phyloP scores from a whole-genome alignment of 164 flowering plant species.

The Chimonanthus praecox region DNA sequence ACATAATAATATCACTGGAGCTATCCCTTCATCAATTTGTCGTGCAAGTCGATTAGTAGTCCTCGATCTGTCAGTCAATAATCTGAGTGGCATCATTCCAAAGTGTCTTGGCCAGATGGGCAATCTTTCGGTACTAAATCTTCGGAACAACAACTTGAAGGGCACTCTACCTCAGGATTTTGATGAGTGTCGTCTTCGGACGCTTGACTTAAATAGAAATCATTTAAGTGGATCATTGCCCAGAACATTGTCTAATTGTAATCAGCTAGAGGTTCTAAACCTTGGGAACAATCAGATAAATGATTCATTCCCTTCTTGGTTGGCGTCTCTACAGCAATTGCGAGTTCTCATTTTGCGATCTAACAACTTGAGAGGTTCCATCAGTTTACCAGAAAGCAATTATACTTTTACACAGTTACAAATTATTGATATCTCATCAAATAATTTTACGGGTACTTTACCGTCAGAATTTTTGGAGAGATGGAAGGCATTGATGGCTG shows the following conservation, averaged over 20 bases:
- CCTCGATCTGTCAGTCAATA: constrained; percentile 48
- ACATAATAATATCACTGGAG: constrained; percentile 9
- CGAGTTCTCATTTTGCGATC: constrained; percentile 38
- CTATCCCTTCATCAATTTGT: constrained; percentile 31
- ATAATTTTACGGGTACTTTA: constrained; percentile 37
- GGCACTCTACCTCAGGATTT: constrained; percentile 35
- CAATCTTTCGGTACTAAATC: constrained; percentile 29
- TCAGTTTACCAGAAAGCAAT: neutral
- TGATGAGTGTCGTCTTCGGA: constrained; percentile 22
- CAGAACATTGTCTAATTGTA: constrained; percentile 29
- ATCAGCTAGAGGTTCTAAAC: constrained; percentile 25
- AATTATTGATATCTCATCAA: constrained; percentile 46
- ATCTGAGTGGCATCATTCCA: constrained; percentile 37
- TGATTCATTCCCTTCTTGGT: constrained; percentile 38
- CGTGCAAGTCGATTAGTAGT: constrained; percentile 23
- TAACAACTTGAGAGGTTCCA: neutral
- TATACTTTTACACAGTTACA: constrained; percentile 31
- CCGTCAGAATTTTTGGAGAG: constrained; percentile 11
- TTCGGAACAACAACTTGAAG: constrained; percentile 30
- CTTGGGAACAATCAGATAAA: constrained; percentile 26
- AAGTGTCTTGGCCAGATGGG: neutral
- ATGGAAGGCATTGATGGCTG: constrained; percentile 37
- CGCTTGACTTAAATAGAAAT: constrained; percentile 42
- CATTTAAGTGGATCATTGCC: constrained; percentile 40
- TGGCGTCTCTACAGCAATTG: constrained; percentile 27